These are phyloP conservation scores for Penicillium oxalicum DNA, from an alignment of 2,329 filamentous ascomycete species.

Conservation along the genomic window DNA sequence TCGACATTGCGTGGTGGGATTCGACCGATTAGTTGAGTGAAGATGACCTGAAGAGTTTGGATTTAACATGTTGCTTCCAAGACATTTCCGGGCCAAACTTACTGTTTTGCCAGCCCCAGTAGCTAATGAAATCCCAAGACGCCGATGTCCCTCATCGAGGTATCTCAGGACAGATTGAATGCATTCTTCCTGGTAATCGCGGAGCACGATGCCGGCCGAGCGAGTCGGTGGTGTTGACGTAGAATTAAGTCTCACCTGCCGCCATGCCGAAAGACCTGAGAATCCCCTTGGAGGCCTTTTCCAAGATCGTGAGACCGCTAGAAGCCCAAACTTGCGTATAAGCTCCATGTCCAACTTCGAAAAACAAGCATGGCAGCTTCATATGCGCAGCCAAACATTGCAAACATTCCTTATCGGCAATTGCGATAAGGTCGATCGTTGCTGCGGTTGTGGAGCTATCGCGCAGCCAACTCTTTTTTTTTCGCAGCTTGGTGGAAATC, in stretches of 20 bases:
- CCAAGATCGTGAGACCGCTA: slow-evolving; percentile 15
- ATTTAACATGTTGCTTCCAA: not conserved
- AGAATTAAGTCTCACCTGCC: slow-evolving; percentile 18
- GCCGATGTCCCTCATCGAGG: slow-evolving; percentile 64
- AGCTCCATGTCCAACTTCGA: slow-evolving; percentile 24
- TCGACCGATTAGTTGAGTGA: slow-evolving; percentile 86
- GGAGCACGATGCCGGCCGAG: slow-evolving; percentile 53
- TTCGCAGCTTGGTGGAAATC: not conserved
- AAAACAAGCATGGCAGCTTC: slow-evolving; percentile 1
- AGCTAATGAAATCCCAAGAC: slow-evolving; percentile 77
- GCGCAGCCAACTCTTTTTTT: slow-evolving; percentile 11
- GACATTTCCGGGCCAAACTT: slow-evolving; percentile 19
- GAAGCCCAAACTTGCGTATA: slow-evolving; percentile 22
- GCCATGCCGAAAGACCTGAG: slow-evolving; percentile 23
- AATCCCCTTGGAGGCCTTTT: slow-evolving; percentile 7
- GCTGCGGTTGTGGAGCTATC: slow-evolving; percentile 7
- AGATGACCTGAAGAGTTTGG: slow-evolving; percentile 63
- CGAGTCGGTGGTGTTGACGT: slow-evolving; percentile 12
- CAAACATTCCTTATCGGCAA: slow-evolving; percentile 31
- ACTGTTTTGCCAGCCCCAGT: slow-evolving; percentile 88
- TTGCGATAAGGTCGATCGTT: slow-evolving; percentile 7
- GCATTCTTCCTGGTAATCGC: slow-evolving; percentile 86
- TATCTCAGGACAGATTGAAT: slow-evolving; percentile 73
- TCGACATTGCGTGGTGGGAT: slow-evolving; percentile 52
- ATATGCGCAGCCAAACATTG: slow-evolving; percentile 26